Evolutionary conservation across 495 filamentous ascomycete species (phyloP), one percentile per base, ranked within the genome.

Genomic region (Podospora pseudoanserina): DNA sequence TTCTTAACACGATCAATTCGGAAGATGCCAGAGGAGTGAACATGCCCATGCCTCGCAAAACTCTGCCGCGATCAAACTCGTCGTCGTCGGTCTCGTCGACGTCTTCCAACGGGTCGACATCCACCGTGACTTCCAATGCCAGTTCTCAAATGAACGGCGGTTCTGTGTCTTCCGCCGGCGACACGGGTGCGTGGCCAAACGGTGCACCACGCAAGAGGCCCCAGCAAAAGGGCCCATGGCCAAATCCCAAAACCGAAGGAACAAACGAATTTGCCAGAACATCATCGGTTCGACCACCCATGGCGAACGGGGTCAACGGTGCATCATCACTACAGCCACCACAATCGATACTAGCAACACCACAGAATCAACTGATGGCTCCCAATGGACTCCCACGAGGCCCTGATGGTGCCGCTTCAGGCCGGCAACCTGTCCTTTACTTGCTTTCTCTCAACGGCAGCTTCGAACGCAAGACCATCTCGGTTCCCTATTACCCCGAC

Each of bases 391-490:
- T 77, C 70, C 78, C 82, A 20, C 82, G 89, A 67, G 82, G 83
- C 63, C 77, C 79, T 60, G 83, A 86, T n/a, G 78, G 81, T 67
- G 73, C 81, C 39, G 85, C 84, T 65, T 73, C 83, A 5, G 89
- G 90, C 3, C 83, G 84, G 19, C 87, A 89, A 49, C 92, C 91
- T 2, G 88, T 96, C 19, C 84, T 98, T 32, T 89, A 90, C 63
- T 83, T 99, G 9, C 79, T 91, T 9, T 95, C 95, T 4, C 83
- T 97, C 69, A 99, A 97, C 67, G 91, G 91, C 54, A 98, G 94
- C 4, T 99, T 99, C 75, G 95, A 98, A 73, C 89, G 92, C 71
- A 99, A 99, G 78, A 93, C 94, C 19, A 98, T 99, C 74, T 89
- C 86, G 19, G 89, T 99, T 20, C 95, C 95, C 15, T 96, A 87